Evolutionary conservation across 306 rosid species (phyloP).

Genomic region (Begonia masoniana): DNA sequence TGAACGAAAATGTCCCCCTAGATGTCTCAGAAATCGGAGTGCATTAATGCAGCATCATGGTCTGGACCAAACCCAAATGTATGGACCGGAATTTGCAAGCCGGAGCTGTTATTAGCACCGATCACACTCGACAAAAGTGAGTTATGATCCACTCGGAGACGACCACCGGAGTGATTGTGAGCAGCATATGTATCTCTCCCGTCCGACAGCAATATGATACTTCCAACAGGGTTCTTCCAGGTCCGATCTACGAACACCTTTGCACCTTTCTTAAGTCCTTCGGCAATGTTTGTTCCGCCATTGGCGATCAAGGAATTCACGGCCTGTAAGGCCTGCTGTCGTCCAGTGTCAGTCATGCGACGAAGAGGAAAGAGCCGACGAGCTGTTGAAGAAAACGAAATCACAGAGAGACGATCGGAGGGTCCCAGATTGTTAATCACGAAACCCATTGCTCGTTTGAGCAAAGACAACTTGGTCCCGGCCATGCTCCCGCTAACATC

Average conservation of each 20-base stretch:
- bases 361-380: constrained; percentile 75
- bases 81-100: constrained; percentile 74
- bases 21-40: constrained; percentile 73
- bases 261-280: constrained; percentile 68
- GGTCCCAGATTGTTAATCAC: constrained; percentile 81
- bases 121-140: constrained; percentile 54
- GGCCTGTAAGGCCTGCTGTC: constrained; percentile 62
- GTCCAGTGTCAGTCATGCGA: constrained; percentile 67
- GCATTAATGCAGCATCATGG: constrained; percentile 78
- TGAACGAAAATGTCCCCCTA: constrained; percentile 93
- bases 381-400: constrained; percentile 78
- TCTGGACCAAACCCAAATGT: constrained; percentile 87
- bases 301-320: constrained; percentile 51
- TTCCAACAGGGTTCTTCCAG: constrained; percentile 78
- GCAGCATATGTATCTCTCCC: constrained; percentile 75
- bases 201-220: constrained; percentile 79
- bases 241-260: constrained; percentile 74
- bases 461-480: constrained; percentile 77
- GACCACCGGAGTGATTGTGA: constrained; percentile 17
- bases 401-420: constrained; percentile 69
- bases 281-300: constrained; percentile 85
- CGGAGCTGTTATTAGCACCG: constrained; percentile 20
- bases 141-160: constrained; percentile 24
- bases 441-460: constrained; percentile 89
- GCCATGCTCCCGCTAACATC: constrained; percentile 98